Base-by-base conservation (phyloP, 2,329 filamentous ascomycete genomes). In the Botrytis squamosa region DNA sequence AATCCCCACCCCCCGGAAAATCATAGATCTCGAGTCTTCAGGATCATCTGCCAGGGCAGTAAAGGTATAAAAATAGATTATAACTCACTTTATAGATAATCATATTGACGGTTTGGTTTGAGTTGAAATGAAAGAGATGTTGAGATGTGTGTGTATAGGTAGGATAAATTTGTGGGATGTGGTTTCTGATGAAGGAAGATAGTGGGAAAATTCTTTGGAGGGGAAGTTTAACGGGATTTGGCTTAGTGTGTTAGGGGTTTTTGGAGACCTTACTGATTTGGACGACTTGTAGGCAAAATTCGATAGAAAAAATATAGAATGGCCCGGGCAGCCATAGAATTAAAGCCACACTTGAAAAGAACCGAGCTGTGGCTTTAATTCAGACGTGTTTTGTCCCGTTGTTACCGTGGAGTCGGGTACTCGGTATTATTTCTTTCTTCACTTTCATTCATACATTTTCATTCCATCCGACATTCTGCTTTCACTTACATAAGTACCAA, bases 11-110 rank as follows among this genome's bases (percentile, higher is more conserved):
- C 64, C 22, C 8, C 9, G 22, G 22, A 40, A 71, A n/a, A 22
- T n/a, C 40, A 55, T 20, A 25, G 14, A 20, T 20, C 29, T 29
- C 36, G 59, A 64, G 63, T 33, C 49, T 29, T 22, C 25, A 33
- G 33, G 63, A 40, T 22, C 33, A 64, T 46, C 46, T 55, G 68
- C 22, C 75, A 62, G 70, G 70, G 64, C 73, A 76, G 77, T 29
- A 57, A 22, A 70, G 55, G 42, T 52, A 1, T 0, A 20, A 7
- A 55, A 44, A 4, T 18, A 64, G 18, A 25, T 29, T 38, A 40
- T 16, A 20, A 71, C 38, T 36, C 14, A 88, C 87, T 84, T 88
- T 88, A 85, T 82, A 88, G 81, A 88, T 88, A 77, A 88, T 87
- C 87, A 88, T 88, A 76, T 80, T 85, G 81, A 78, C 80, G 80